These are phyloP conservation scores for Globisporangium rhizosaccharum DNA, from an alignment of 352 stramenopile genomes.

Conservation along the genomic window DNA sequence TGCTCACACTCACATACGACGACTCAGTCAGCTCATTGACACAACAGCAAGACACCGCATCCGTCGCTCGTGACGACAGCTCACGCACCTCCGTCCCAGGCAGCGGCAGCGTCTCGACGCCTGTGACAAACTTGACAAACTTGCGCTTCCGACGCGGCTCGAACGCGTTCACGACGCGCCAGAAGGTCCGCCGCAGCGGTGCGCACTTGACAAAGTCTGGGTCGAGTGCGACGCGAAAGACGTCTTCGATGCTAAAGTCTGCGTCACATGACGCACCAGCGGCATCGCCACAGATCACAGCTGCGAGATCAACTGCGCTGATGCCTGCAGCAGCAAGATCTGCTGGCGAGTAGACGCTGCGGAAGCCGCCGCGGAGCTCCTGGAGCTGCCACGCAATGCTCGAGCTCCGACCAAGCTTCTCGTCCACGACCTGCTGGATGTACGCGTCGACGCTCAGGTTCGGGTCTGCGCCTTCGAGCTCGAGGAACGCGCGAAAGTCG, in stretches of 20 bases:
- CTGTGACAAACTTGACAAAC: conserved; percentile 73
- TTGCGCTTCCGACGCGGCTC: conserved; percentile 48
- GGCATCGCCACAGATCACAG: conserved; percentile 27
- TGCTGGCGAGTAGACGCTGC: conserved; percentile 25
- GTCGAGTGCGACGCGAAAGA: conserved; percentile 57
- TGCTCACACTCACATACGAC: conserved; percentile 13
- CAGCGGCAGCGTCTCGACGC: conserved; percentile 56
- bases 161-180: conserved; percentile 46
- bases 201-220: conserved; percentile 44
- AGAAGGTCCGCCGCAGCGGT: conserved; percentile 41
- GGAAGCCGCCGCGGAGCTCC: conserved; percentile 39
- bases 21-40: background rate
- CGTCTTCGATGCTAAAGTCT: conserved; percentile 36
- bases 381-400: conserved; percentile 45
- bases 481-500: conserved; percentile 50
- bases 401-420: conserved; percentile 43
- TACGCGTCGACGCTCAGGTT: conserved; percentile 42
- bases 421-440: conserved; percentile 32
- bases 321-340: conserved; percentile 20
- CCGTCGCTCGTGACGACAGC: background rate
- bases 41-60: no score
- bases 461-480: conserved; percentile 40
- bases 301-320: conserved; percentile 23
- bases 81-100: conserved; percentile 52
- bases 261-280: background rate